Evolutionary conservation across 2,329 filamentous ascomycete genomes (phyloP).

Genomic region (Aureobasidium sp.): DNA sequence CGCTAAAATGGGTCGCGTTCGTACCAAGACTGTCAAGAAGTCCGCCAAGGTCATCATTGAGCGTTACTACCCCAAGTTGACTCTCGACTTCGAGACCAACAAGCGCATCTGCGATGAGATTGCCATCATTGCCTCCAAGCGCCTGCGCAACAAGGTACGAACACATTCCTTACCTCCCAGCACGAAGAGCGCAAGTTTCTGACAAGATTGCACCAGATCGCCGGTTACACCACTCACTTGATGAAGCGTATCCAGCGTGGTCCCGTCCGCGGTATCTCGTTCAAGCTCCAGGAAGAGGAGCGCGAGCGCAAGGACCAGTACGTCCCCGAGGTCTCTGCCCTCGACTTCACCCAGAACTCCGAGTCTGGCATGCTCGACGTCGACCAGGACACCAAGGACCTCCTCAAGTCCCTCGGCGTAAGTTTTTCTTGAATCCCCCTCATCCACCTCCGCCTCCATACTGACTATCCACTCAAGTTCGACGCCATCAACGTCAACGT

Average conservation of each 20-base stretch:
- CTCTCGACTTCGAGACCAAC: constrained; percentile 99
- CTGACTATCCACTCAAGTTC: constrained; percentile 53
- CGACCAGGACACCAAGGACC: constrained; percentile 96
- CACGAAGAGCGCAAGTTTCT: not conserved
- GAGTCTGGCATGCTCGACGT: constrained; percentile 92
- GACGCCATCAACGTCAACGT: constrained; percentile 97
- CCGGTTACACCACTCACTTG: constrained; percentile 89
- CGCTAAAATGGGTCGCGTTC: constrained; percentile 48
- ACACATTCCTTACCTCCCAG: too few species aligned
- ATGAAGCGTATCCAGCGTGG: constrained; percentile 99
- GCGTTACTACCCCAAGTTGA: constrained; percentile 89
- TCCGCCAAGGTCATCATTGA: constrained; percentile 99
- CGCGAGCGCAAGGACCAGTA: constrained; percentile 99
- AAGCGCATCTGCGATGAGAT: constrained; percentile 99
- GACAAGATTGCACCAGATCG: constrained; percentile 54
- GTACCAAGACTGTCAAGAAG: constrained; percentile 63
- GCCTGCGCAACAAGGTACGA: constrained; percentile 93
- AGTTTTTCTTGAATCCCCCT: constrained; percentile 36
- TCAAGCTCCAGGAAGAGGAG: constrained; percentile 99
- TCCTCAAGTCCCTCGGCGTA: constrained; percentile 98
- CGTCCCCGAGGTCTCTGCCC: constrained; percentile 95
- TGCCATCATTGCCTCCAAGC: constrained; percentile 97
- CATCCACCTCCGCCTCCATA: constrained; percentile 2
- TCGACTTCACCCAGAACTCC: constrained; percentile 93
- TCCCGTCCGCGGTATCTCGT: constrained; percentile 98